Conservation (phyloP, 2,329 filamentous ascomycete genomes). For the Epichloe festucae region DNA sequence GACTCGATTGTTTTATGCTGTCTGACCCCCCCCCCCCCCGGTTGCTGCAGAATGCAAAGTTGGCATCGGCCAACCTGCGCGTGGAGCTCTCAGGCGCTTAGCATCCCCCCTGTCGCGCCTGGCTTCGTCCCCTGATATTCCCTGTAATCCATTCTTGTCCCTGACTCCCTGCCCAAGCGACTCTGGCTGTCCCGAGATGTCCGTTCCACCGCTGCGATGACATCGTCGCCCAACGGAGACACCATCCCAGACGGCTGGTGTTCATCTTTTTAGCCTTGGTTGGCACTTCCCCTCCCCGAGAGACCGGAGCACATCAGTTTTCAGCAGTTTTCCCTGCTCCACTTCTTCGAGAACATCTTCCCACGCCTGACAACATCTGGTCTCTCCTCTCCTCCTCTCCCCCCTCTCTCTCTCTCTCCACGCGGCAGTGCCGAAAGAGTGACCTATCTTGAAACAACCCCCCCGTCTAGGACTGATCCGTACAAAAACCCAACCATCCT, state of each 20-base stretch:
- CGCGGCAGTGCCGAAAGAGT: background rate
- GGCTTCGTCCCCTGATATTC: background rate
- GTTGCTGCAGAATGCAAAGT: background rate
- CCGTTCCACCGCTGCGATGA: background rate
- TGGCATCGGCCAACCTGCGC: too few relatives aligned
- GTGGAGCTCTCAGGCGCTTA: background rate
- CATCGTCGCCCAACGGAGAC: background rate
- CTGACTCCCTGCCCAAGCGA: too few relatives aligned
- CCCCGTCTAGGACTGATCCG: background rate
- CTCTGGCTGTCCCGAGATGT: too few relatives aligned
- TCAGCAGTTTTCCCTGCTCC: constrained; percentile 7
- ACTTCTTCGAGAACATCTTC: constrained; percentile 20
- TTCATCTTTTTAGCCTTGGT: too few relatives aligned
- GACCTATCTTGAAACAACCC: background rate
- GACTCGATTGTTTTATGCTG: background rate
- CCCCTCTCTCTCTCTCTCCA: constrained; percentile 6
- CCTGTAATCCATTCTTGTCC: background rate
- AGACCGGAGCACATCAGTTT: background rate
- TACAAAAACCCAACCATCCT: constrained; percentile 1
- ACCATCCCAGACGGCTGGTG: background rate
- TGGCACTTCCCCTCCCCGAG: too few relatives aligned
- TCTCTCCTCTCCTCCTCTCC: too few relatives aligned
- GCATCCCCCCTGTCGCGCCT: background rate
- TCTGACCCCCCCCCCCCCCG: background rate
- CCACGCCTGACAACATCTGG: constrained; percentile 11